phyloP scores from a whole-genome alignment of 2,329 filamentous ascomycete species.

The Fusarium pininemorale region DNA sequence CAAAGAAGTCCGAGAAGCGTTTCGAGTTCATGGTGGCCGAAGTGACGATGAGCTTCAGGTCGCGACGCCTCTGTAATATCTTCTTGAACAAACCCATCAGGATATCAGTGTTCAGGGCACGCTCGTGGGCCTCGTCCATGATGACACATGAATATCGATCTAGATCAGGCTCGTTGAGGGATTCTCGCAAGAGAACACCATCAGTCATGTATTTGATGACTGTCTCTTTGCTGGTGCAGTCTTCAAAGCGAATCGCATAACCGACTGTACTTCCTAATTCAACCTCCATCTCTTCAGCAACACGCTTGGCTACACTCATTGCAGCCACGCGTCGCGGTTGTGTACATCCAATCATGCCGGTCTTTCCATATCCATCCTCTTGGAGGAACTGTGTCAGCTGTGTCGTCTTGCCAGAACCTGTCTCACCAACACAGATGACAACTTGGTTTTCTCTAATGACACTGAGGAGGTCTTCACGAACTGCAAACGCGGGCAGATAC shows the following conservation, averaged over 20 bases:
- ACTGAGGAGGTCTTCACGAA: constrained; percentile 88
- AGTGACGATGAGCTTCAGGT: constrained; percentile 96
- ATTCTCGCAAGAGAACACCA: constrained; percentile 92
- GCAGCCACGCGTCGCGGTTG: constrained; percentile 96
- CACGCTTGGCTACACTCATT: constrained; percentile 98
- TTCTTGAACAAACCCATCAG: constrained; percentile 98
- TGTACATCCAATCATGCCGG: constrained; percentile 94
- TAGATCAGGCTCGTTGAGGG: constrained; percentile 88
- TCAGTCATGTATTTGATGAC: constrained; percentile 99
- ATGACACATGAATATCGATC: constrained; percentile 98
- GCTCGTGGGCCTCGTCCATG: constrained; percentile 99
- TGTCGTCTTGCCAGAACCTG: constrained; percentile 96
- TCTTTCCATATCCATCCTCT: constrained; percentile 90
- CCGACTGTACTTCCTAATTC: constrained; percentile 87
- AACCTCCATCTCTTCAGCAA: constrained; percentile 98
- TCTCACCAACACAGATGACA: constrained; percentile 95
- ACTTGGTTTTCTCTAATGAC: constrained; percentile 98
- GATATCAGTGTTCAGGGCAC: constrained; percentile 95
- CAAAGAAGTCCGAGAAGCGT: constrained; percentile 94
- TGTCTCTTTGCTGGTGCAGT: constrained; percentile 95
- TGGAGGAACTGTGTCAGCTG: constrained; percentile 96
- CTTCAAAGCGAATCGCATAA: constrained; percentile 98
- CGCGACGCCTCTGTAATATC: constrained; percentile 85
- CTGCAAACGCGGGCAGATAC: constrained; percentile 93
- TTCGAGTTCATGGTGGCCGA: constrained; percentile 99